Conservation (phyloP, 805 yeast species). For the Metschnikowia noctiluminum region DNA sequence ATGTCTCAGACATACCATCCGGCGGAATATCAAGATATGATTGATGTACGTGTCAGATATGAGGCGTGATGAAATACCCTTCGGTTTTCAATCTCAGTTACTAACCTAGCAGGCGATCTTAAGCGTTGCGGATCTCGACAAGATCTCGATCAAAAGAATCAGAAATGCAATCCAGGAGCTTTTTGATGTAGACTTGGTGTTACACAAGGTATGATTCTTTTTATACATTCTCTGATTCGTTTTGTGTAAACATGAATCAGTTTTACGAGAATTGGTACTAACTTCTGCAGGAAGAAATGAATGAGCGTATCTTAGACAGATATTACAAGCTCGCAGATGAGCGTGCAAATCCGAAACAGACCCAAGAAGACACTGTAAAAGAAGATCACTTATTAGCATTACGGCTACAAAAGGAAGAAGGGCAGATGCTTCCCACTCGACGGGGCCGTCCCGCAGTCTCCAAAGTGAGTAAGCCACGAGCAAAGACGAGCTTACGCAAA, state of each 20-base stretch:
- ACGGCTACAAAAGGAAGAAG: slow-evolving; percentile 36
- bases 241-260: too few relatives aligned
- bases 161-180: slow-evolving; percentile 71
- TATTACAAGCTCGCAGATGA: slow-evolving; percentile 47
- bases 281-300: slow-evolving; percentile 49
- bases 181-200: slow-evolving; percentile 52
- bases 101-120: slow-evolving; percentile 57
- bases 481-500: background rate
- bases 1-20: slow-evolving; percentile 7
- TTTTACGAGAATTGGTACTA: slow-evolving; percentile 10
- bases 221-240: too few relatives aligned
- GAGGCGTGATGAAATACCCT: background rate
- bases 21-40: slow-evolving; percentile 14
- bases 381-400: slow-evolving; percentile 54
- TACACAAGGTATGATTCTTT: slow-evolving; percentile 36
- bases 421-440: slow-evolving; percentile 11
- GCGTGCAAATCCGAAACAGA: slow-evolving; percentile 20
- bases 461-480: slow-evolving; percentile 15
- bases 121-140: slow-evolving; percentile 64
- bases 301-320: slow-evolving; percentile 57
- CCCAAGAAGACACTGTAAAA: slow-evolving; percentile 28
- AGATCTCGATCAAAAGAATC: slow-evolving; percentile 67
- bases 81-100: background rate
- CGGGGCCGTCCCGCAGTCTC: slow-evolving; percentile 9
- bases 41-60: slow-evolving; percentile 15